These are phyloP conservation scores for Sphagnum magellanicum DNA, from an alignment of 228 moss, liverwort and hornwort genomes.

Conservation along the genomic window DNA sequence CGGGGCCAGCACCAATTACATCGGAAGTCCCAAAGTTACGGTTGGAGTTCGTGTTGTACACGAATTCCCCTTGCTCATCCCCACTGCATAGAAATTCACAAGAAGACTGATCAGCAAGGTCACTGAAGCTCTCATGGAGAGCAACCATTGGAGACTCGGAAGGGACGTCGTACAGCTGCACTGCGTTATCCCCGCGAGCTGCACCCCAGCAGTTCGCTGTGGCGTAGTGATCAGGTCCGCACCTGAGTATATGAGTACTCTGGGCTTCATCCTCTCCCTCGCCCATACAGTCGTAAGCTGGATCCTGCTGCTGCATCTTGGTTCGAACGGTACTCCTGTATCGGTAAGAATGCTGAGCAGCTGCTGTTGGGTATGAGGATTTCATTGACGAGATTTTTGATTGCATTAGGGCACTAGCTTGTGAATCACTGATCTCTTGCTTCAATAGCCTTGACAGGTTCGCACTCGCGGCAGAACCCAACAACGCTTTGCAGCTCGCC, in stretches of 20 bases:
- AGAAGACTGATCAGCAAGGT: too few species aligned
- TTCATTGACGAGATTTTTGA: background rate
- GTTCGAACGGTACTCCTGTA: slow-evolving; percentile 8
- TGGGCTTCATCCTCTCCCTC: slow-evolving; percentile 52
- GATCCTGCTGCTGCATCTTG: slow-evolving; percentile 1
- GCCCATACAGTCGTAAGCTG: slow-evolving; percentile 11
- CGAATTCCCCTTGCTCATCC: too few species aligned
- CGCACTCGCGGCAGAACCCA: background rate
- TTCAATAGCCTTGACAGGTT: background rate
- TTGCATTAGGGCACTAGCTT: background rate
- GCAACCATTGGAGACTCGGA: too few species aligned
- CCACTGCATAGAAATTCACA: too few species aligned
- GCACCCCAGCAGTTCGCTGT: too few species aligned
- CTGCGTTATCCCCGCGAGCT: too few species aligned
- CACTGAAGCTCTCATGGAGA: too few species aligned
- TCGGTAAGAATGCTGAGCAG: slow-evolving; percentile 12
- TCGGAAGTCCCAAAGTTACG: too few species aligned
- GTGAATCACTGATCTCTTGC: background rate
- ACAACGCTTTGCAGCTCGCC: slow-evolving; percentile 11
- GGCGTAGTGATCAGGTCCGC: too few species aligned
- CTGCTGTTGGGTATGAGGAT: slow-evolving; percentile 1
- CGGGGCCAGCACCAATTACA: too few species aligned
- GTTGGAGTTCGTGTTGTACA: too few species aligned
- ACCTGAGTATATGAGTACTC: slow-evolving; percentile 16
- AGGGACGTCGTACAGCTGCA: too few species aligned